Evolutionary conservation across 371 early-diverging fungal species (phyloP).

Genomic region (Mortierella sp.): DNA sequence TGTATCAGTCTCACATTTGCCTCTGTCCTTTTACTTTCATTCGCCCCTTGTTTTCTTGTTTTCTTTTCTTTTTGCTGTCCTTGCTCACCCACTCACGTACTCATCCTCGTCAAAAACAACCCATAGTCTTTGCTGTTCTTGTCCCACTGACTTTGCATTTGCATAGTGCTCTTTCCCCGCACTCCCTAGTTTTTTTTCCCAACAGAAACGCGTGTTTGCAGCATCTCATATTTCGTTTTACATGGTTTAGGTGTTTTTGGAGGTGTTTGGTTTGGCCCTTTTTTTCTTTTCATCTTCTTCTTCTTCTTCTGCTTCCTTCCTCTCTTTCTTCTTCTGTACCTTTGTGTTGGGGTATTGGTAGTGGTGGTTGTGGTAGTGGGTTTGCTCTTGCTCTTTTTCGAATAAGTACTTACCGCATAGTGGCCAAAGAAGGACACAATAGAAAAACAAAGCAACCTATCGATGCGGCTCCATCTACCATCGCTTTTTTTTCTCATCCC

Average conservation of each 20-base stretch:
- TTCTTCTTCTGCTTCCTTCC: not conserved
- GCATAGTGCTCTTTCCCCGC: constrained; percentile 4
- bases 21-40: not conserved
- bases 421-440: too few relatives aligned
- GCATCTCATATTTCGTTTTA: not conserved
- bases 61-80: not conserved
- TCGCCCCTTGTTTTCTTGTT: not conserved
- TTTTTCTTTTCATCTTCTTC: not conserved
- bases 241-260: not conserved
- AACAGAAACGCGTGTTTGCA: constrained; percentile 2
- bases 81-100: not conserved
- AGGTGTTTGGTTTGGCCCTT: constrained; percentile 1
- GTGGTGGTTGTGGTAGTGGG: too few relatives aligned
- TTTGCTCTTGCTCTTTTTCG: too few relatives aligned
- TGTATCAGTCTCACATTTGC: not conserved
- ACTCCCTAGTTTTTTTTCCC: constrained; percentile 3
- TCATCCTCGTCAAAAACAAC: not conserved
- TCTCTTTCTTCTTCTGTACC: not conserved
- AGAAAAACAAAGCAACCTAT: not conserved
- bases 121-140: not conserved
- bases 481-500: not conserved
- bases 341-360: not conserved
- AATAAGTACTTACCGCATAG: not conserved
- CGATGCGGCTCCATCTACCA: constrained; percentile 4
- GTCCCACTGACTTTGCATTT: not conserved